Percentiles rank a stretch among this genome's conserved stretches.
Evolutionary conservation across 495 filamentous ascomycete genomes (phyloP).

Genomic region (Tricharina praecox): DNA sequence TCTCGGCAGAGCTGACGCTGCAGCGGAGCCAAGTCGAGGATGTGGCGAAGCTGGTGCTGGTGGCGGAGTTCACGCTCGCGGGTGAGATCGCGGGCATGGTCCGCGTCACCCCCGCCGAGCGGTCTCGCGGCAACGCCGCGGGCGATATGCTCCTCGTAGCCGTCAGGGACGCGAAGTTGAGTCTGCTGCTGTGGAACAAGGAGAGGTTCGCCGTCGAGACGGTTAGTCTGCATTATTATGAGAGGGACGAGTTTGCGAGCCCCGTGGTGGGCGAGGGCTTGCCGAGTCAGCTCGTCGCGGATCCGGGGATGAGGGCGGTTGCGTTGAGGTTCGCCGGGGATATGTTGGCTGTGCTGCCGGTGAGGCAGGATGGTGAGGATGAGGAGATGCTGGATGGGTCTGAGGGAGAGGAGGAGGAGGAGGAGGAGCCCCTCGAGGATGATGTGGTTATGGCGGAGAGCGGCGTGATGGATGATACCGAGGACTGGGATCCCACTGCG

Average conservation of each 20-base stretch:
- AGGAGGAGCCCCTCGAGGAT: slow-evolving; percentile 18
- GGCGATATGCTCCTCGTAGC: slow-evolving; percentile 45
- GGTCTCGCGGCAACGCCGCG: background rate
- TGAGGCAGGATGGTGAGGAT: slow-evolving; percentile 69
- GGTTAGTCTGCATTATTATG: slow-evolving; percentile 92
- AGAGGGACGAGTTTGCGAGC: slow-evolving; percentile 53
- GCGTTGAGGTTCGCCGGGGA: slow-evolving; percentile 76
- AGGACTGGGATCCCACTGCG: slow-evolving; percentile 24
- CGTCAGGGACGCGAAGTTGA: slow-evolving; percentile 78
- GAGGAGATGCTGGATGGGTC: slow-evolving; percentile 66
- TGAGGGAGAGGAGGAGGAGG: slow-evolving; percentile 9
- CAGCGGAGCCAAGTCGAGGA: slow-evolving; percentile 40
- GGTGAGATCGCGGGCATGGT: slow-evolving; percentile 72
- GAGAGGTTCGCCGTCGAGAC: slow-evolving; percentile 60
- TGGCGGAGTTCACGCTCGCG: slow-evolving; percentile 63
- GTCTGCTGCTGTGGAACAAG: slow-evolving; percentile 86
- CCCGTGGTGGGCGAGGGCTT: slow-evolving; percentile 56
- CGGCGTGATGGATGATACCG: slow-evolving; percentile 22
- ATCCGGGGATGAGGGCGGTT: slow-evolving; percentile 83
- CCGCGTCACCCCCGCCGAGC: slow-evolving; percentile 48
- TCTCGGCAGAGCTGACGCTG: slow-evolving; percentile 39
- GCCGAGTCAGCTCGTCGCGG: slow-evolving; percentile 67
- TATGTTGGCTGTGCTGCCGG: slow-evolving; percentile 85
- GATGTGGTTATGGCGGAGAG: slow-evolving; percentile 13
- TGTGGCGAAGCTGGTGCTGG: slow-evolving; percentile 62